Evolutionary conservation across 352 stramenopile species (phyloP).

Genomic region (Plasmopara viticola): DNA sequence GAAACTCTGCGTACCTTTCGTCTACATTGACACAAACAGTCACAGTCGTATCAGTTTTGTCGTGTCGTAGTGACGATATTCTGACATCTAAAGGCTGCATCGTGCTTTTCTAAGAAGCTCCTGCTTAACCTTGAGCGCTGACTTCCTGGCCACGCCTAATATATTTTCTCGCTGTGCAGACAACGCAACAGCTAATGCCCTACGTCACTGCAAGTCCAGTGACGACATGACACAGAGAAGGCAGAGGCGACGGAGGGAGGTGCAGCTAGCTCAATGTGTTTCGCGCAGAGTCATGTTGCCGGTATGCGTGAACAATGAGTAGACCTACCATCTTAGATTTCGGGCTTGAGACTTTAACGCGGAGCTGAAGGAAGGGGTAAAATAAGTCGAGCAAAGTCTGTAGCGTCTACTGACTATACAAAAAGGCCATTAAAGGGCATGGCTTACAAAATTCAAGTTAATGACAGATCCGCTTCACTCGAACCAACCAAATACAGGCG

Average conservation of each 20-base stretch:
- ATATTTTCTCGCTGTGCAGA: no score
- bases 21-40: constrained; percentile 70
- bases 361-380: constrained; percentile 83
- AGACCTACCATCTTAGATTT: constrained; percentile 74
- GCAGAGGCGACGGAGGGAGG: constrained; percentile 10
- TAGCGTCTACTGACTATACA: constrained; percentile 43
- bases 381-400: constrained; percentile 52
- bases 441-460: constrained; percentile 65
- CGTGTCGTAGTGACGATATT: background rate
- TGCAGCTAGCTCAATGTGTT: background rate
- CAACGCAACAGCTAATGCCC: no score
- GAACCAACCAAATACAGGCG: constrained; percentile 59
- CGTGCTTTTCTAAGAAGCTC: background rate
- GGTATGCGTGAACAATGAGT: constrained; percentile 1
- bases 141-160: background rate
- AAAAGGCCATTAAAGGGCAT: constrained; percentile 33
- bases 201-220: no score
- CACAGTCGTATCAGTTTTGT: constrained; percentile 16
- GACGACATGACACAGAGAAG: background rate
- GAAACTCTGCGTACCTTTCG: constrained; percentile 99
- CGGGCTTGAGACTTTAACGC: constrained; percentile 80
- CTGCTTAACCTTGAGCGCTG: background rate
- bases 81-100: background rate
- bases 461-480: constrained; percentile 37
- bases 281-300: background rate